phyloP scores from a whole-genome alignment of 1,284 basidiomycete species.

The Cutaneotrichosporon cutaneum region DNA sequence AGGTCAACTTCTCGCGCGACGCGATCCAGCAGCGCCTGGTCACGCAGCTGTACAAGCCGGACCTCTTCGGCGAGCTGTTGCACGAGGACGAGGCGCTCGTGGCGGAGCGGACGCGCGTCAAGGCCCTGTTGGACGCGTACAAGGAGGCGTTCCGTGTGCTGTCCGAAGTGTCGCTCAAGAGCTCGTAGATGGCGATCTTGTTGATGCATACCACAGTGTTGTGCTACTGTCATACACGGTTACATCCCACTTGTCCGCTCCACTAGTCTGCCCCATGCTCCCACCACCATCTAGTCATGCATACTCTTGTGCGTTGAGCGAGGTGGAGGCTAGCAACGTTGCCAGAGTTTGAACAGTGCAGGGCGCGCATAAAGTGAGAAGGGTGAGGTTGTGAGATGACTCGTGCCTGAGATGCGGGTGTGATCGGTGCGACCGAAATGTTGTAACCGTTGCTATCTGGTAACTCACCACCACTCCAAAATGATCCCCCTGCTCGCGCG shows the following conservation, averaged over 20 bases:
- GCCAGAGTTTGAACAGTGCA: neutral
- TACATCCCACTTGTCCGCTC: neutral
- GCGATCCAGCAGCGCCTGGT: constrained; percentile 96
- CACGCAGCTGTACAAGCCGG: constrained; percentile 87
- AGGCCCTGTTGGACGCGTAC: constrained; percentile 92
- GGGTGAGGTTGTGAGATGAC: neutral
- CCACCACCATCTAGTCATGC: neutral
- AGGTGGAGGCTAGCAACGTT: neutral
- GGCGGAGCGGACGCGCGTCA: constrained; percentile 87
- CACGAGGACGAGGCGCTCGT: constrained; percentile 96
- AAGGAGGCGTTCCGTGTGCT: constrained; percentile 84
- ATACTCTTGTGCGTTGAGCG: neutral
- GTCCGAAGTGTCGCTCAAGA: constrained; percentile 52
- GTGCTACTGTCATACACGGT: neutral
- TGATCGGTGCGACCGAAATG: neutral
- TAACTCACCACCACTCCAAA: neutral
- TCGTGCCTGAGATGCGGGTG: neutral
- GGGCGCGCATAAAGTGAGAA: too few species aligned
- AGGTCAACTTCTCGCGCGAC: constrained; percentile 95
- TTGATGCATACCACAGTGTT: constrained; percentile 4
- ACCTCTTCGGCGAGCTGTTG: constrained; percentile 84
- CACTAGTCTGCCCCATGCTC: neutral
- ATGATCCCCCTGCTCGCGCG: constrained; percentile 21
- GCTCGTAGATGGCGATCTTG: constrained; percentile 25
- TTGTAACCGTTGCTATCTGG: neutral